Base-by-base conservation (phyloP, 129 eudicot genomes). In the Sambucus nigra region DNA sequence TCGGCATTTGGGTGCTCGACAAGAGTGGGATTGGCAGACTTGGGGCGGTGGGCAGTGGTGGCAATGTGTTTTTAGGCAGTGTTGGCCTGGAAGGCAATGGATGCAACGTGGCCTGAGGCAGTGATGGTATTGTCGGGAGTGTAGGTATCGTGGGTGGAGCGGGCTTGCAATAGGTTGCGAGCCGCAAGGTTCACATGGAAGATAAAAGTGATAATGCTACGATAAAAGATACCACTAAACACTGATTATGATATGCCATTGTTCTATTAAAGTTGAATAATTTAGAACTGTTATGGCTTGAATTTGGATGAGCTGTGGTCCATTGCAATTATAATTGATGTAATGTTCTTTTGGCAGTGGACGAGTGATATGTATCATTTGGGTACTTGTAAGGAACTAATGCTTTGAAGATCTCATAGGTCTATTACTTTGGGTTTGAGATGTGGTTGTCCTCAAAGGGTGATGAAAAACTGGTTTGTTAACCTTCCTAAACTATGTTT, bases 11-110 rank as follows among this genome's bases (percentile, higher is more conserved):
- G 14, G 62, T 17, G 6, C 23, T 18, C 16, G 48, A 53, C 19
- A 14, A 39, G 32, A 39, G 69, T 16, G 52, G 52, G 25, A 47
- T 15, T 9, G 51, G 20, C 6, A 40, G 18, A 10, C 4, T 31
- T 57, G 72, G 59, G 65, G n/a, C n/a, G n/a, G n/a, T n/a, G n/a
- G n/a, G 49, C 26, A 48, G 7, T 50, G 55, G 55, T 0, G 68
- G 68, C 0, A 64, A 13, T 39, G 69, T 14, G 50, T 31, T 24
- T 1, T 51, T 3, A 13, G 59, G 59, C 40, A 51, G 18, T 0
- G 69, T 56, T 12, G 59, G 59, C 35, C 40, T 28, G 16, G 41
- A 18, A 15, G 55, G 55, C 18, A 51, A 14, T 11, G 33, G 55
- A 10, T 32, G 55, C 31, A 51, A 24, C 5, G 55, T 23, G 15